These are phyloP conservation scores for Candida schatavii DNA, from an alignment of 805 yeast species.

Conservation along the genomic window DNA sequence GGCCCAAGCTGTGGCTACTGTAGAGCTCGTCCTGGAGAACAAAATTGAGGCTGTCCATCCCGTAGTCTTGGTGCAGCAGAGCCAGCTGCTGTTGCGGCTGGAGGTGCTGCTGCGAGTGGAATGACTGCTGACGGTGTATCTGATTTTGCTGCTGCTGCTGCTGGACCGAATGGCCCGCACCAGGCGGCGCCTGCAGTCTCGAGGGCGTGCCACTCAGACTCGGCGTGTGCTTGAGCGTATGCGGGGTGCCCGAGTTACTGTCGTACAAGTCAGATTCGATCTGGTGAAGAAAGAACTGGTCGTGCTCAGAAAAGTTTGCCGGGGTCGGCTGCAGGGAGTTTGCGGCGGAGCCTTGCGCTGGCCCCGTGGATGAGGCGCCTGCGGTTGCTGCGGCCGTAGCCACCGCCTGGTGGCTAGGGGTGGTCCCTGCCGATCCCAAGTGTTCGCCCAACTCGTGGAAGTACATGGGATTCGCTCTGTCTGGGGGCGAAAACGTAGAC, in stretches of 20 bases:
- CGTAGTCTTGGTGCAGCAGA: background rate
- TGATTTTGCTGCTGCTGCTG: conserved; percentile 6
- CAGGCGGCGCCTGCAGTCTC: conserved; percentile 2
- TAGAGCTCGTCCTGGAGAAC: too few species aligned
- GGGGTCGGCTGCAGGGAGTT: conserved; percentile 5
- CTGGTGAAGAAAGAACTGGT: conserved; percentile 26
- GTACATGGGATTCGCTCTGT: background rate
- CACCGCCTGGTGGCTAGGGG: conserved; percentile 3
- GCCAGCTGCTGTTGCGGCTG: conserved; percentile 1
- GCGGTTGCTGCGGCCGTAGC: background rate
- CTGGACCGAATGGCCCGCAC: conserved; percentile 1
- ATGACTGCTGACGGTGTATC: conserved; percentile 6
- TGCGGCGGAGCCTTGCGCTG: background rate
- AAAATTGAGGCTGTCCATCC: conserved; percentile 4
- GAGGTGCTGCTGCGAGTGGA: conserved; percentile 9
- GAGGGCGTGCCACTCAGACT: conserved; percentile 1
- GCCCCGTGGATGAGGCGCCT: background rate
- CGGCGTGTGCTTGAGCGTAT: conserved; percentile 5
- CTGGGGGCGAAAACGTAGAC: conserved; percentile 5
- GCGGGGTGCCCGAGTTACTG: conserved; percentile 6
- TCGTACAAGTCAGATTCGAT: conserved; percentile 29
- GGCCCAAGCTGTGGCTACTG: background rate
- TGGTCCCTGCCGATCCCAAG: background rate
- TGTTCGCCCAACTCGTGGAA: conserved; percentile 3
- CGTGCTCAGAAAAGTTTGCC: conserved; percentile 19